Evolutionary conservation across 495 filamentous ascomycete genomes (phyloP).

Genomic region (Hypoxylon crocopeplum): DNA sequence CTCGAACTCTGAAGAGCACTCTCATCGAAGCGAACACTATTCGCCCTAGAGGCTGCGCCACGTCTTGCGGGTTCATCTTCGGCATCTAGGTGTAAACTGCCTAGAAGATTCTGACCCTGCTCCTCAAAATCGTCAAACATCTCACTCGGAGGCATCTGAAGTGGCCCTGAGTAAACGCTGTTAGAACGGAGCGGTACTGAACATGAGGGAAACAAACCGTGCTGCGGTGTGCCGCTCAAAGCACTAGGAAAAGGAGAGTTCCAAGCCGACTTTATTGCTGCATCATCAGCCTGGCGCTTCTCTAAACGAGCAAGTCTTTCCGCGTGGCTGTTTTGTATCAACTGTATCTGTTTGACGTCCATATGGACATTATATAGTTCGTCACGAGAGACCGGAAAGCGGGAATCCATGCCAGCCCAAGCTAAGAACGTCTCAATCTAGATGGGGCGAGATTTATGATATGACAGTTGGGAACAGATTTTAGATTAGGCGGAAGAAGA

Average conservation of each 20-base stretch:
- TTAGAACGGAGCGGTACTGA: constrained; percentile 32
- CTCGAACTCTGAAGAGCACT: constrained; percentile 87
- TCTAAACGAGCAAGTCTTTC: constrained; percentile 82
- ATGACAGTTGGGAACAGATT: too few species aligned
- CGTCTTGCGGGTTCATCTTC: constrained; percentile 88
- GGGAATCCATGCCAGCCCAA: constrained; percentile 61
- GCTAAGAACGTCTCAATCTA: constrained; percentile 20
- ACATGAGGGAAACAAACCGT: constrained; percentile 63
- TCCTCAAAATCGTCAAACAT: constrained; percentile 82
- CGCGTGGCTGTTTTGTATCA: constrained; percentile 78
- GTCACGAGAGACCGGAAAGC: constrained; percentile 62
- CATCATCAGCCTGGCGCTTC: constrained; percentile 80
- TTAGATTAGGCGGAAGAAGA: background rate
- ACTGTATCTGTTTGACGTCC: constrained; percentile 83
- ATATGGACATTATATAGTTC: constrained; percentile 88
- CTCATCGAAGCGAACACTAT: constrained; percentile 98
- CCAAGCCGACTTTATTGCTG: constrained; percentile 85
- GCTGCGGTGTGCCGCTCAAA: constrained; percentile 77
- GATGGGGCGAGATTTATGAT: constrained; percentile 18
- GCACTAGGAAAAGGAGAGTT: constrained; percentile 84
- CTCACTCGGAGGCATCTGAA: constrained; percentile 75
- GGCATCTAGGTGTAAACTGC: constrained; percentile 78
- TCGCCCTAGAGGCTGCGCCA: constrained; percentile 85
- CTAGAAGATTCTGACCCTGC: constrained; percentile 71
- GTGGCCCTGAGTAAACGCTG: constrained; percentile 61